These are phyloP conservation scores for Massarina eburnea DNA, from an alignment of 2,329 filamentous ascomycete genomes.

Conservation along the genomic window DNA sequence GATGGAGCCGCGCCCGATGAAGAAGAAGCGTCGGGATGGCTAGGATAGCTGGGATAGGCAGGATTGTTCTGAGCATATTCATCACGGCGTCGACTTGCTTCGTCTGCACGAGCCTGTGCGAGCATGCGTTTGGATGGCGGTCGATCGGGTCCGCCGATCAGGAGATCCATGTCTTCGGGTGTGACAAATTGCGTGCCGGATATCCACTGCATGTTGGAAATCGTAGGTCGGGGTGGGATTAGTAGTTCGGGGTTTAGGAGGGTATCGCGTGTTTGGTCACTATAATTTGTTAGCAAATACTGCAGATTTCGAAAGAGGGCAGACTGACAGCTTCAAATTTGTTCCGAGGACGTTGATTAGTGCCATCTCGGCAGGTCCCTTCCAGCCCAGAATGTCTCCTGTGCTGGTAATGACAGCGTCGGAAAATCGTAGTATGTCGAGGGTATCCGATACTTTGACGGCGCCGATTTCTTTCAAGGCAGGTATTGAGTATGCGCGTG, in stretches of 20 bases:
- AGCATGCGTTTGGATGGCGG: constrained; percentile 88
- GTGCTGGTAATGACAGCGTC: constrained; percentile 72
- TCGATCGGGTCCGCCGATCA: constrained; percentile 86
- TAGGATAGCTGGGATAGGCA: constrained; percentile 26
- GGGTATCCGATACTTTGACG: constrained; percentile 62
- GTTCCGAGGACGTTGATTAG: constrained; percentile 84
- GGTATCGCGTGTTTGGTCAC: constrained; percentile 62
- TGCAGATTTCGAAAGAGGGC: not conserved
- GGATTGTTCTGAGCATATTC: constrained; percentile 34
- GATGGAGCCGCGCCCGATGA: constrained; percentile 2
- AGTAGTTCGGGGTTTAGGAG: constrained; percentile 76
- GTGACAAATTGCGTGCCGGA: constrained; percentile 91
- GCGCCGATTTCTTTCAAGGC: constrained; percentile 80
- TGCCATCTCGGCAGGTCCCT: constrained; percentile 81
- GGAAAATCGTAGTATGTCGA: constrained; percentile 73
- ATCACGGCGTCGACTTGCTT: constrained; percentile 56
- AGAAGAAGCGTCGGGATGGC: not conserved
- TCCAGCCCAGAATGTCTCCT: constrained; percentile 86
- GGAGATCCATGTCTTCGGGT: constrained; percentile 80
- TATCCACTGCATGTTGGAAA: constrained; percentile 95
- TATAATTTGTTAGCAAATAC: constrained; percentile 23
- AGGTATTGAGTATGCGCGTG: constrained; percentile 83
- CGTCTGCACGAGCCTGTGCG: constrained; percentile 74
- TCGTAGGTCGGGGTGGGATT: constrained; percentile 82
- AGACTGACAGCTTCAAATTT: constrained; percentile 62